A percentile compares a stretch with the other conserved stretches of the same genome.
Conservation (phyloP, 2,329 filamentous ascomycete species). For the Sporothrix pallida region DNA sequence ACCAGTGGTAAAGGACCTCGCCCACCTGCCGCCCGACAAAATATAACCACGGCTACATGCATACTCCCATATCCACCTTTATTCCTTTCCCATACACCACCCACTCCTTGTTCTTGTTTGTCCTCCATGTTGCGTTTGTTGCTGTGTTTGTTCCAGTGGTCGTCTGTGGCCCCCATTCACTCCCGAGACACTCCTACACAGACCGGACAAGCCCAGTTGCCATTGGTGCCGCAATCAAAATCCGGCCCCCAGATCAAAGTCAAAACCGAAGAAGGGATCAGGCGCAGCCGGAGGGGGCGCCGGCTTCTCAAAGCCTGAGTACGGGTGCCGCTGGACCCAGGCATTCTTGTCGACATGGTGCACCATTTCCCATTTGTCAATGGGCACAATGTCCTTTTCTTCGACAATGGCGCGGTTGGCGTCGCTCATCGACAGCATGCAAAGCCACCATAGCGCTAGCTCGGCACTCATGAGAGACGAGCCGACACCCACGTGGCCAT, state of each 20-base stretch:
- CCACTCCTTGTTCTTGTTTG: too few species aligned
- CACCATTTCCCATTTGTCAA: slow-evolving; percentile 3
- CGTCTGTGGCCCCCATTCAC: not conserved
- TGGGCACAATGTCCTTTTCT: slow-evolving; percentile 12
- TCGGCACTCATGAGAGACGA: slow-evolving; percentile 9
- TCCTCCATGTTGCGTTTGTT: too few species aligned
- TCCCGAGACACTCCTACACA: slow-evolving; percentile 1
- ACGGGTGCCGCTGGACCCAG: slow-evolving; percentile 13
- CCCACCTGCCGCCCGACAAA: too few species aligned
- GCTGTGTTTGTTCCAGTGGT: too few species aligned
- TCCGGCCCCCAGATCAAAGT: slow-evolving; percentile 7
- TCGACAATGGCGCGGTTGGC: slow-evolving; percentile 4
- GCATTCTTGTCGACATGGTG: not conserved
- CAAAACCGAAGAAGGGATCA: not conserved
- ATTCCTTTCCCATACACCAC: too few species aligned
- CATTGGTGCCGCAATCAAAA: not conserved
- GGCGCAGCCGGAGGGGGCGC: slow-evolving; percentile 11
- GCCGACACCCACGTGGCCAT: not conserved
- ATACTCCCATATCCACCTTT: too few species aligned
- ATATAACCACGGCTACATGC: too few species aligned
- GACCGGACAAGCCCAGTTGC: not conserved
- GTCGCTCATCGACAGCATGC: slow-evolving; percentile 21
- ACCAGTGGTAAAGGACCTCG: too few species aligned
- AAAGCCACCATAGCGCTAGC: slow-evolving; percentile 16
- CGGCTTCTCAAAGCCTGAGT: slow-evolving; percentile 12